Evolutionary conservation across 345 rosid genomes (phyloP).

Genomic region (Ceriops decandra): DNA sequence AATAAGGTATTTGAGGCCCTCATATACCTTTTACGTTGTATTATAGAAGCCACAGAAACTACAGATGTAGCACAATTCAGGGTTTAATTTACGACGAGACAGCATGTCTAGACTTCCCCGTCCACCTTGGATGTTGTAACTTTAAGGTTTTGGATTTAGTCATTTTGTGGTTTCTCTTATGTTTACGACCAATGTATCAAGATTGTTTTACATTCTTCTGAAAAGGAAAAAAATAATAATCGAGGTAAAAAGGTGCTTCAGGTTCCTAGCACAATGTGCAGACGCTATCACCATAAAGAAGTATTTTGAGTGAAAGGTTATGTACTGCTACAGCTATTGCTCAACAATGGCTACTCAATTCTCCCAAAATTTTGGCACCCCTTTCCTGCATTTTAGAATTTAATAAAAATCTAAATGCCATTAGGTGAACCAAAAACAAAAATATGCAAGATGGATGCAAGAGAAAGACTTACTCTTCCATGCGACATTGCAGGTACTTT

Average conservation of each 20-base stretch:
- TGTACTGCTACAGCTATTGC: too few species aligned
- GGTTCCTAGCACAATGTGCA: too few species aligned
- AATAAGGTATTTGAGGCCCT: not conserved
- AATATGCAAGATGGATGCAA: not conserved
- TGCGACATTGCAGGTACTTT: slow-evolving; percentile 82
- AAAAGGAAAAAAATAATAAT: too few species aligned
- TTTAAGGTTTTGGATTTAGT: not conserved
- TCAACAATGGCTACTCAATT: too few species aligned
- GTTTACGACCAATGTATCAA: not conserved
- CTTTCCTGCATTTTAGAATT: not conserved
- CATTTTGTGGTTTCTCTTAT: not conserved
- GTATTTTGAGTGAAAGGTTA: too few species aligned
- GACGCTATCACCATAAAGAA: too few species aligned
- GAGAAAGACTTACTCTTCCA: slow-evolving; percentile 67
- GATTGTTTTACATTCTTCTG: not conserved
- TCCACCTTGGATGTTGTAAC: not conserved
- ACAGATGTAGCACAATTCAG: too few species aligned
- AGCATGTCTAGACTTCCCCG: not conserved
- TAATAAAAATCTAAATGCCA: not conserved
- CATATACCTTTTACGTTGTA: not conserved
- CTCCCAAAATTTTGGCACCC: not conserved
- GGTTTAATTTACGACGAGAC: too few species aligned
- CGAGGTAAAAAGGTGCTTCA: too few species aligned
- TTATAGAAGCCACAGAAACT: not conserved
- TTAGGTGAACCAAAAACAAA: not conserved